Conservation (phyloP, 1,139 yeast genomes). For the Barnettozyma hawaiiensis region DNA sequence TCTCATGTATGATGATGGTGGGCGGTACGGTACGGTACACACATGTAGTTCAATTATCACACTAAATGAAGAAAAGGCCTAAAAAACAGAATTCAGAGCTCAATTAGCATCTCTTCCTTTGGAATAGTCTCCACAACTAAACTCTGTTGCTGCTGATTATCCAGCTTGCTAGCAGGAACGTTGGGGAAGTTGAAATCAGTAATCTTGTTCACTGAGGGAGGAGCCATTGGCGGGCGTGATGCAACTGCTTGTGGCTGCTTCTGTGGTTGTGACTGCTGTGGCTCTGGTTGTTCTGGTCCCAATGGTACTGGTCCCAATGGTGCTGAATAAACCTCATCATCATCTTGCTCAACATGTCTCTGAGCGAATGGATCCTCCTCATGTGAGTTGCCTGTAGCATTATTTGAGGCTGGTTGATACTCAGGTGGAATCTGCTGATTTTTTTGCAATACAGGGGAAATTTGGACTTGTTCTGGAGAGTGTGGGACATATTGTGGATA, state of each 20-base stretch:
- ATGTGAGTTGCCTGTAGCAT: slow-evolving; percentile 2
- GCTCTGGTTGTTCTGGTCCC: too few species aligned
- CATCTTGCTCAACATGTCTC: slow-evolving; percentile 2
- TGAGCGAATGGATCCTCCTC: slow-evolving; percentile 12
- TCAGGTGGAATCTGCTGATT: slow-evolving; percentile 3
- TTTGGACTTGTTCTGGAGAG: slow-evolving; percentile 8
- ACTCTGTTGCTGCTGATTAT: slow-evolving; percentile 13
- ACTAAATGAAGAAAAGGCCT: too few species aligned
- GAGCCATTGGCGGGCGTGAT: slow-evolving; percentile 1
- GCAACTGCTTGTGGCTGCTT: slow-evolving; percentile 2
- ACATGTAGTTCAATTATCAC: neutral
- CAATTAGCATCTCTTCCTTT: slow-evolving; percentile 31
- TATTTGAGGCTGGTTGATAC: slow-evolving; percentile 3
- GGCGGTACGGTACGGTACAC: too few species aligned
- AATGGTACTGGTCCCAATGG: slow-evolving; percentile 7
- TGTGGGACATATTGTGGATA: slow-evolving; percentile 14
- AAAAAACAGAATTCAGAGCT: slow-evolving; percentile 20
- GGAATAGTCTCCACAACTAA: slow-evolving; percentile 13
- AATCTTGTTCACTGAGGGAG: slow-evolving; percentile 23
- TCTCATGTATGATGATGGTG: too few species aligned
- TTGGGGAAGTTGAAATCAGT: slow-evolving; percentile 35
- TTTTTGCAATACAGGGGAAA: neutral
- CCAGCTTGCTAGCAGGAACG: slow-evolving; percentile 31
- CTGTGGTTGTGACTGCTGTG: neutral
- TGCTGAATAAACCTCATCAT: slow-evolving; percentile 7